Evolutionary conservation across 768 basidiomycete species (phyloP).

Genomic region (Boletus huronensis): DNA sequence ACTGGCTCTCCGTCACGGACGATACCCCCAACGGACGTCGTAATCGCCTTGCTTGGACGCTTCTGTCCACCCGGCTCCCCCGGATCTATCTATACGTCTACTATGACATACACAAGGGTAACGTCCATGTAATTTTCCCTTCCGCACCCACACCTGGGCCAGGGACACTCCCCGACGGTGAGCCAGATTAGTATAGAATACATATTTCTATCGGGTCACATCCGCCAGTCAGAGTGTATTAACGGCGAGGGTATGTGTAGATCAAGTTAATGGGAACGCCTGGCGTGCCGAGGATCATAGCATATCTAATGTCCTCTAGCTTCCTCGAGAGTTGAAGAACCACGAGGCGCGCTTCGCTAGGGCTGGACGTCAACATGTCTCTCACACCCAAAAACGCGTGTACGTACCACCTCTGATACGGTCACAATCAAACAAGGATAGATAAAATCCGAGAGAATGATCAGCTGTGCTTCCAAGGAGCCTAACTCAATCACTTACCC

Average conservation of each 20-base stretch:
- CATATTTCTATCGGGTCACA: slow-evolving; percentile 11
- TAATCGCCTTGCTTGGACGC: slow-evolving; percentile 13
- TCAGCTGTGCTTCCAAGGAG: slow-evolving; percentile 12
- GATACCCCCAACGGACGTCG: slow-evolving; percentile 8
- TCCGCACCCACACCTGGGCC: slow-evolving; percentile 20
- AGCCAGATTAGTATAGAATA: slow-evolving; percentile 31
- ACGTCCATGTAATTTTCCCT: slow-evolving; percentile 23
- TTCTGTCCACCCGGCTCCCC: slow-evolving; percentile 11
- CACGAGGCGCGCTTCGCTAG: slow-evolving; percentile 88
- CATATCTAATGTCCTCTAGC: slow-evolving; percentile 22
- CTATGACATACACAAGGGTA: slow-evolving; percentile 25
- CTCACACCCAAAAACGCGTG: slow-evolving; percentile 11
- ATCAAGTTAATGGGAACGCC: slow-evolving; percentile 20
- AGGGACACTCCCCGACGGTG: slow-evolving; percentile 18
- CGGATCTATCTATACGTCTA: slow-evolving; percentile 14
- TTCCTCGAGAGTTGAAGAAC: slow-evolving; percentile 85
- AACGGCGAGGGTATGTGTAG: slow-evolving; percentile 28
- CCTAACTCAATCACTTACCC: slow-evolving; percentile 43
- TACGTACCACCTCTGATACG: slow-evolving; percentile 36
- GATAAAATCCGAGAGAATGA: slow-evolving; percentile 15
- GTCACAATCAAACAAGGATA: slow-evolving; percentile 17
- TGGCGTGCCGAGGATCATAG: slow-evolving; percentile 11
- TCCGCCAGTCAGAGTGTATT: slow-evolving; percentile 21
- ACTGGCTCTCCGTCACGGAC: neutral
- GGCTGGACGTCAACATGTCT: slow-evolving; percentile 29